Base-by-base conservation (phyloP, 345 rosid genomes). In the Schrenkiella parvula region DNA sequence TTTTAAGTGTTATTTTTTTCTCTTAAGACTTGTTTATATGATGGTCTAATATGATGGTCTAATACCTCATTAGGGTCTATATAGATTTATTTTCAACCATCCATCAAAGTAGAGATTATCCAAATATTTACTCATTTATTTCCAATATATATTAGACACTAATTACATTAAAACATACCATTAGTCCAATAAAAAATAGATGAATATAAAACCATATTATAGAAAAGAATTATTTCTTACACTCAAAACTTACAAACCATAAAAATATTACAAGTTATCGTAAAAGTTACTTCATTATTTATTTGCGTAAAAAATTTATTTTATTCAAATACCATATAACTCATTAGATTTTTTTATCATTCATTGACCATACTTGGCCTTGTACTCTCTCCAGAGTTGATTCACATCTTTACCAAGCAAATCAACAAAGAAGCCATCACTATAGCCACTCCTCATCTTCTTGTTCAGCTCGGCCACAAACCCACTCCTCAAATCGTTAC, bases 331-430 rank as follows among this genome's bases (percentile, higher is more conserved):
- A 31, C 7, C 34, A 31, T 31, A 39, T 13, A 4, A 1, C 1
- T 13, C 43, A 43, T 1, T 6, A 7, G 21, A 7, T 6, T 23
- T 5, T 44, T 31, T 29, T 29, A 4, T 29, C 1, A 6, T 19
- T 43, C 11, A 17, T 17, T 43, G 48, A 17, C 48, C 48, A 43
- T 43, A 15, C 21, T 81, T 80, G 22, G 90, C 90, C 80, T 88
- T 85, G 58, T 88, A 88, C 2, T 90, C 91, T 17, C 48, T 73
- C 91, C 88, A 90, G 0, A 90, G 84, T 69, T 88, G 88, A 53
- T 82, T 87, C 5, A 88, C 88, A 3, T 72, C 71, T 73, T 82
- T 87, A 12, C 90, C 89, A 18, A 85, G 70, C 64, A 88, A 71
- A 0, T 86, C 90, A 31, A 79, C 82, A 7, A 87, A 88, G 66